Evolutionary conservation across 192 early-diverging fungal species (phyloP), one percentile per base, ranked within the genome.

Genomic region (Coemansia sp.): DNA sequence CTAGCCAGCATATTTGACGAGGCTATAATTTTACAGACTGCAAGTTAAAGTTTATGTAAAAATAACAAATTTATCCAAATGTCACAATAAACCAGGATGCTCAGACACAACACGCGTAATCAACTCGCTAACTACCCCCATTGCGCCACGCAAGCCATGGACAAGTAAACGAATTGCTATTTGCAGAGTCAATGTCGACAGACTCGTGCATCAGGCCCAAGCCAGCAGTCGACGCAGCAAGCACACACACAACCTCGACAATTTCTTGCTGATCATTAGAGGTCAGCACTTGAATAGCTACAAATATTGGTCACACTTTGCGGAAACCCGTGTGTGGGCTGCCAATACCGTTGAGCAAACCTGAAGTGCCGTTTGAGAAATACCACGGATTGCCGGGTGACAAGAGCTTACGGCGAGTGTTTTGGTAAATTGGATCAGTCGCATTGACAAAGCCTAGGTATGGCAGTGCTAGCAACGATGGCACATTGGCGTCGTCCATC

Each of bases 401-500:
- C 7, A 91, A 71, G 13, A 90, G 33, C 38, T 88, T 67, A 1
- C 55, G 29, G 13, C 90, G 79, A 15, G 90, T 91, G 38, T 76
- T 79, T 52, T 49, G 51, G 67, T 91, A 91, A 5, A 87, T 41
- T 12, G 81, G n/a, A 55, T 90, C 79, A 20, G 64, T 59, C 1
- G 51, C 54, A 11, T 63, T 20, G 24, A 87, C 70, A 71, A 88
- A 91, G 29, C 86, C 90, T 16, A 89, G 66, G 18, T 86, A 71
- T 8, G 90, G 90, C 34, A 91, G 66, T n/a, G 84, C 75, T 12
- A 90, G 74, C 13, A 91, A 75, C 4, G 80, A 83, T 5, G 90
- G 90, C 29, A 88, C 77, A 49, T 89, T 90, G 20, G 90, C 90
- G 65, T 91, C 88, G 71, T 91, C 90, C 90, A 89, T 90, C 11